phyloP scores from a whole-genome alignment of 2,329 filamentous ascomycete genomes.

The Hymenoscyphus fraxineus region DNA sequence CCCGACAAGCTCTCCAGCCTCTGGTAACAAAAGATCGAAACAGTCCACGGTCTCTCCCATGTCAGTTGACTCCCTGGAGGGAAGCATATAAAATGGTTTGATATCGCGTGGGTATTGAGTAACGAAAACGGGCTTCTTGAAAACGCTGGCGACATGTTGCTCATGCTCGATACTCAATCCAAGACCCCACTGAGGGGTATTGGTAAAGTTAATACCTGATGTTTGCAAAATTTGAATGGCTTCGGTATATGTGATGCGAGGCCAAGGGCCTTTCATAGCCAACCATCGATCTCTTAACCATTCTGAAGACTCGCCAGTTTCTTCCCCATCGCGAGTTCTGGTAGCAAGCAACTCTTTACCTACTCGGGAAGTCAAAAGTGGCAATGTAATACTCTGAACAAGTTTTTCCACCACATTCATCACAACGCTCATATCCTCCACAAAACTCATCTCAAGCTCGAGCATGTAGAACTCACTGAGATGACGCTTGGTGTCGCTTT shows the following conservation, averaged over 20 bases:
- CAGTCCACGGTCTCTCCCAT: constrained; percentile 55
- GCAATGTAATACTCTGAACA: constrained; percentile 54
- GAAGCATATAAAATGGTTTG: constrained; percentile 90
- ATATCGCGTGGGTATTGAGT: constrained; percentile 85
- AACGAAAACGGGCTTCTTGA: constrained; percentile 72
- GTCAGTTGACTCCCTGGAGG: constrained; percentile 37
- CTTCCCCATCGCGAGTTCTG: background rate
- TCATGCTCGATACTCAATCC: constrained; percentile 91
- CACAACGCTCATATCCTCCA: constrained; percentile 63
- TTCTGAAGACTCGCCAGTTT: constrained; percentile 44
- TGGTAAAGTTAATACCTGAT: constrained; percentile 59
- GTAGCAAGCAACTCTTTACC: constrained; percentile 47
- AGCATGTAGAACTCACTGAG: constrained; percentile 99
- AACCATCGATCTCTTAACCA: constrained; percentile 59
- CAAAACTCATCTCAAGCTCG: constrained; percentile 83
- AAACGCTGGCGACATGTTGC: constrained; percentile 67
- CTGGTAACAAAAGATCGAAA: constrained; percentile 68
- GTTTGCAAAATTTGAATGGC: constrained; percentile 67
- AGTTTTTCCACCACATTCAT: constrained; percentile 80
- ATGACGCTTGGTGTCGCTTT: constrained; percentile 88
- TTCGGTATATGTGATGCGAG: constrained; percentile 76
- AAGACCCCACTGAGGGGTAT: constrained; percentile 64
- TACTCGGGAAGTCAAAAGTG: constrained; percentile 43
- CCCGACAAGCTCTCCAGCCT: constrained; percentile 64
- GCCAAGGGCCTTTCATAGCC: constrained; percentile 64